Base-by-base conservation (phyloP, 176 grass and related monocot genomes). In the Phoenix dactylifera region DNA sequence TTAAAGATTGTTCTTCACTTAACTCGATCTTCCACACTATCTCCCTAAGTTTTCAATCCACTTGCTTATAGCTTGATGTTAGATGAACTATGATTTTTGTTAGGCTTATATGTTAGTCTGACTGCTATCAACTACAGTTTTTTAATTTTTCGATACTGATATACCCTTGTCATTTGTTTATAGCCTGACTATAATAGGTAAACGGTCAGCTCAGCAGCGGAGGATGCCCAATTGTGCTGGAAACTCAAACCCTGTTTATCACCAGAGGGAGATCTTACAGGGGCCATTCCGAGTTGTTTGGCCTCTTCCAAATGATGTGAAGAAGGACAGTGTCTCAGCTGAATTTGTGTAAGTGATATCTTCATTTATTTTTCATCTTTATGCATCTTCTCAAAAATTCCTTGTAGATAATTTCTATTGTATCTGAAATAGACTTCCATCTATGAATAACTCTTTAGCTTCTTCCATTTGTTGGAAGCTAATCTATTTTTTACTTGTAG, bases 301-400 rank as follows among this genome's bases (percentile, higher is more conserved):
- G 78, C 71, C 71, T 2, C 54, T 80, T 58, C 78, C 78, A 15
- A 69, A 15, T 50, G 67, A 74, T 26, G 78, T 74, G 29, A 80
- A 80, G 22, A 80, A 64, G 73, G 70, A 80, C 48, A 49, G 14
- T 44, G 71, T 64, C 64, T 68, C 71, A 16, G 78, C 78, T 51
- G 72, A 74, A 64, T 74, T 80, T 26, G 50, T 74, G 78, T 80
- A 51, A 69, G 78, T 74, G 49, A 24, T 32, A 32, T 22, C 18
- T 29, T 3, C 19, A 19, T 19, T 73, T 3, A 17, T 52, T 18
- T 48, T 9, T 26, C 22, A 57, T 3, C 22, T 52, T 50, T 30
- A 79, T 6, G 4, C 17, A 29, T 15, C 25, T 24, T 57, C 30
- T 55, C 52, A 4, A 66, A 65, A 49, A 14, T 26, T 35, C 18